Base-by-base conservation (phyloP, 768 basidiomycete species). In the Pleurotus ostreatus region DNA sequence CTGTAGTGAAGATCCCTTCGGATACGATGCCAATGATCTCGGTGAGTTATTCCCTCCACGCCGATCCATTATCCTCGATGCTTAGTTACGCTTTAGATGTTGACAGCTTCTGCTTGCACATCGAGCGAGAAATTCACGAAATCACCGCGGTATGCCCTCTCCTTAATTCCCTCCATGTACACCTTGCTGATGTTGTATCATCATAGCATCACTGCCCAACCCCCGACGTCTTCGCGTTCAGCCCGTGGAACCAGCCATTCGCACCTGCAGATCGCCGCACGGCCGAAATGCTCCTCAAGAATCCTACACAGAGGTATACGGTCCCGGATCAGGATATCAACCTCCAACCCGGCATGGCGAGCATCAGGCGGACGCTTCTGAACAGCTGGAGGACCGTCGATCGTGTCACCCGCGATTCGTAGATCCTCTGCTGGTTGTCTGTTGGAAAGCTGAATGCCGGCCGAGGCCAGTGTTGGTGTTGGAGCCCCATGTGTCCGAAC, bases 121-220 rank as follows among this genome's bases (percentile, higher is more conserved):
- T 91, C 60, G 82, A 85, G 61, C 74, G 82, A 34, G 88, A 89
- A 63, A 71, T 91, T 6, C 82, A 86, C 58, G 83, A 88, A 66
- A 84, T 91, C 65, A 88, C 86, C 9, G 80, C 82, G 59, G 85
- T 88, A 67, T 52, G 26, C 44, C 47, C 48, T 38, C 39, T 13
- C 26, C 18, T 11, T 13, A 46, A 20, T 40, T 11, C 2, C 13
- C 25, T 46, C 30, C 11, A 9, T 9, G 2, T 11, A 11, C 30
- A 9, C 30, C 30, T 40, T 46, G 23, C 43, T 38, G 12, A 37
- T 40, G 55, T 64, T 5, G 62, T 61, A 49, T 59, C 53, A n/a
- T 68, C 55, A 12, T 52, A 78, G 82, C 84, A 87, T 71, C 78
- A 81, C 9, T 70, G 72, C 43, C 78, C 80, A 30, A 72, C 81